These are phyloP conservation scores for Paspalum vaginatum DNA, from an alignment of 176 grass and related monocot genomes.

Conservation along the genomic window DNA sequence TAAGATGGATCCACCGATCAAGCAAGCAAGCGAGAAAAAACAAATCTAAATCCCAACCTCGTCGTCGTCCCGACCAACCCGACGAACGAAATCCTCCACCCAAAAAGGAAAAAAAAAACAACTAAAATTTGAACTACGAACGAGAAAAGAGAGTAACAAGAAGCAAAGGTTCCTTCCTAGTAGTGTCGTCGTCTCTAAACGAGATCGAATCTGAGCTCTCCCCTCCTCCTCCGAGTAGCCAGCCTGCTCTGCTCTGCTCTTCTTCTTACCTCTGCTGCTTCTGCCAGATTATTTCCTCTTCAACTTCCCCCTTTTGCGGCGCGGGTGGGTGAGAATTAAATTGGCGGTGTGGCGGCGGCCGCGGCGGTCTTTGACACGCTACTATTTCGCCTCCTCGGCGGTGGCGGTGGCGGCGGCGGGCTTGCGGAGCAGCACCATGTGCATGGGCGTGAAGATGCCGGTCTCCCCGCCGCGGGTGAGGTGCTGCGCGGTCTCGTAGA, in stretches of 20 bases:
- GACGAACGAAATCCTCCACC: conserved; percentile 26
- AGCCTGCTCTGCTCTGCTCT: neutral
- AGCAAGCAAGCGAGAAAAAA: conserved; percentile 47
- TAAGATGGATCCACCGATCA: conserved; percentile 44
- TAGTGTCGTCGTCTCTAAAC: conserved; percentile 38
- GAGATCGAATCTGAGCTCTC: conserved; percentile 36
- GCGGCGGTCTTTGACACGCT: conserved; percentile 33
- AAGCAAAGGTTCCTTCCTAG: conserved; percentile 37
- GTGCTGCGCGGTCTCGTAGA: conserved; percentile 91
- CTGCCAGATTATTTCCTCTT: conserved; percentile 32
- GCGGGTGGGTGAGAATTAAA: conserved; percentile 28
- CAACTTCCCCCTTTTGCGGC: neutral
- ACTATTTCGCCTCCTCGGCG: conserved; percentile 53
- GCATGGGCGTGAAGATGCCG: conserved; percentile 96
- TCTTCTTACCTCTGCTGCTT: conserved; percentile 40
- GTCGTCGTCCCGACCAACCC: conserved; percentile 27
- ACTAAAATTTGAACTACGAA: conserved; percentile 33
- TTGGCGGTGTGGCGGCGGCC: conserved; percentile 4
- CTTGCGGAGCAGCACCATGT: conserved; percentile 98
- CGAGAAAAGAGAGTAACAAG: conserved; percentile 38
- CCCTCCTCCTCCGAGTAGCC: neutral
- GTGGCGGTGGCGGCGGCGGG: conserved; percentile 27
- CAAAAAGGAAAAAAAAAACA: conserved; percentile 41
- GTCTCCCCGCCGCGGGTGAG: conserved; percentile 82
- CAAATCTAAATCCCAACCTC: conserved; percentile 40